Percentiles rank a stretch among this genome's conserved stretches.
These are phyloP conservation scores for Populus trichocarpa DNA, from an alignment of 441 rosid species.

Conservation along the genomic window DNA sequence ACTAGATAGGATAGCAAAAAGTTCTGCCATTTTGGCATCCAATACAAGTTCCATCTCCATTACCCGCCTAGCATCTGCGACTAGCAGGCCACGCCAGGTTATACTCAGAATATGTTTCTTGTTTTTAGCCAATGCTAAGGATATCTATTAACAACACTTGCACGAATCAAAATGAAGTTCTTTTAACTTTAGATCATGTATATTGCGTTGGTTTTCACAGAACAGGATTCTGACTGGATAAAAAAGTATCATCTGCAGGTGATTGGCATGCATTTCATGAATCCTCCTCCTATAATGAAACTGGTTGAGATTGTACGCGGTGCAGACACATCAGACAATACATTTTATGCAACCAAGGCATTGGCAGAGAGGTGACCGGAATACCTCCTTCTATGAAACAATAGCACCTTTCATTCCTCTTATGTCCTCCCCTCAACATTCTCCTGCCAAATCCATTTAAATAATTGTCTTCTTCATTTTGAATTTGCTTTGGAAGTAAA, in stretches of 20 bases:
- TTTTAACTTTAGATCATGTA: background rate
- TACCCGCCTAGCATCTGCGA: conserved; percentile 72
- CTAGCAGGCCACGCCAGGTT: conserved; percentile 71
- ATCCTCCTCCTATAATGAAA: conserved; percentile 93
- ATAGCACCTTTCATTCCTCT: background rate
- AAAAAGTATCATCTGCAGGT: conserved; percentile 38
- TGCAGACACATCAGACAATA: conserved; percentile 71
- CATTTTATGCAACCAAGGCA: conserved; percentile 50
- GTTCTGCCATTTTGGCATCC: conserved; percentile 71
- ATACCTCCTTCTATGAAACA: background rate
- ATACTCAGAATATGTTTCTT: conserved; percentile 10
- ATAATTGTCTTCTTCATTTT: background rate
- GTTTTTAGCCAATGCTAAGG: background rate
- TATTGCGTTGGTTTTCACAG: background rate
- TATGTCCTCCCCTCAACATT: background rate
- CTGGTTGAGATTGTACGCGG: conserved; percentile 81
- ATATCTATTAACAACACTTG: background rate
- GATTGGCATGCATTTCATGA: conserved; percentile 94
- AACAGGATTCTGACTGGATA: conserved; percentile 10
- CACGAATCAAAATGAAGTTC: background rate
- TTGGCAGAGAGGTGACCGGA: conserved; percentile 70
- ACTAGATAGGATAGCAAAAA: conserved; percentile 54
- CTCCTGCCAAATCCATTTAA: background rate
- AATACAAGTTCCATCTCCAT: conserved; percentile 89
- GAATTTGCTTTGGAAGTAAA: background rate